Evolutionary conservation across 2,329 filamentous ascomycete species (phyloP), one percentile per base, ranked within the genome.

Genomic region (Ophiosphaerella narmari): DNA sequence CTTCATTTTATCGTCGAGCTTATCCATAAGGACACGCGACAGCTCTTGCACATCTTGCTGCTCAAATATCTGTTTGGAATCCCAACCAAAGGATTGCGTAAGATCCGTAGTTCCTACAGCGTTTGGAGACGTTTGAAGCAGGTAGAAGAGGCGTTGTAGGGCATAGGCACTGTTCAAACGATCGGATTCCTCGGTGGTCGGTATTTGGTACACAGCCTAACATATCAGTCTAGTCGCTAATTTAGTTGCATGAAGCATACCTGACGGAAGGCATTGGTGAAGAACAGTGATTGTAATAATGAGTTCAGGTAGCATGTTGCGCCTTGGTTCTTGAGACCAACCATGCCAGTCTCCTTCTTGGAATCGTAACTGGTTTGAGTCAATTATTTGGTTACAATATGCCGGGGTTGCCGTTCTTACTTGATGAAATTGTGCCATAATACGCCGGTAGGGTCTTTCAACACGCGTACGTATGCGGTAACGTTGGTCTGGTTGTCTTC

Each of bases 41-140:
- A 99, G 80, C 72, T 99, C 94, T 72, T 99, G 94, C 7, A 99
- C 94, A 74, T 99, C 94, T 74, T 99, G 94, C 72, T 99, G 94
- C 75, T 97, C 93, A 64, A 99, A 99, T 45, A 97, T 96, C 69
- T 99, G 93, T 58, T 91, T 86, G 2, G 93, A 96, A 66, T 99
- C 93, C 94, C 94, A 99, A 21, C 94, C 94, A 72, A 99, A 99
- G 0, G 94, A 97, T 60, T 91, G 90, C 6, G 94, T 99, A 34
- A 99, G 83, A 69, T 99, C 94, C 43, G 88, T 91, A 1, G 94
- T 99, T 34, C 90, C 85, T 2, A 99, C 93, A 1, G 95, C 90
- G 32, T 80, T 78, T 43, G 87, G 86, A 34, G 88, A 93, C 11
- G 91, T 96, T 72, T 99, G 94, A 16, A 99, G 80, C 61, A 92